These are phyloP conservation scores for Dactylorhiza incarnata DNA, from an alignment of 106 monocot genomes.

Conservation along the genomic window DNA sequence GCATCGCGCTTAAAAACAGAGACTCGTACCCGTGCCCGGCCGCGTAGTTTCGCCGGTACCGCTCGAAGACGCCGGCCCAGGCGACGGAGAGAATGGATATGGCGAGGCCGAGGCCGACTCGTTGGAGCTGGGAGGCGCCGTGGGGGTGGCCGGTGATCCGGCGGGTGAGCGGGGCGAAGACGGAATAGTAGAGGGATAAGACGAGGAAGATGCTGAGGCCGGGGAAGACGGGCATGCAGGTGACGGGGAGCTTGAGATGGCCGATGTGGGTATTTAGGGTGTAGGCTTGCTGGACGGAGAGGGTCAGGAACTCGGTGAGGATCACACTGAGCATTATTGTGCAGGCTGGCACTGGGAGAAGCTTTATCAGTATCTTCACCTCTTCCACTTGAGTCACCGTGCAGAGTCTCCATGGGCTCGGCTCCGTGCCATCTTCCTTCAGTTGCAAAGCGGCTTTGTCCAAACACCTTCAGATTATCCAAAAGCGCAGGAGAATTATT, in stretches of 20 bases:
- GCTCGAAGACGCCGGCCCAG: conserved; percentile 71
- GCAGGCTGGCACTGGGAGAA: conserved; percentile 68
- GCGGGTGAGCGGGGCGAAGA: conserved; percentile 62
- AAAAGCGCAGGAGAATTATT: background rate
- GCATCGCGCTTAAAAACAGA: conserved; percentile 65
- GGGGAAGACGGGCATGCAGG: conserved; percentile 88
- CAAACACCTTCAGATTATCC: conserved; percentile 33
- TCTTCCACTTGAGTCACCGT: conserved; percentile 95
- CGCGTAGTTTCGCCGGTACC: conserved; percentile 71
- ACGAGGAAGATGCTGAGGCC: conserved; percentile 72
- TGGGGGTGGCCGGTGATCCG: conserved; percentile 84
- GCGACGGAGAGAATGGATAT: conserved; percentile 70
- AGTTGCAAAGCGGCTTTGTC: conserved; percentile 82
- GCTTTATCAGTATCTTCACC: conserved; percentile 75
- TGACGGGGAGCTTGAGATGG: conserved; percentile 65
- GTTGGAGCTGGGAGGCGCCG: conserved; percentile 77
- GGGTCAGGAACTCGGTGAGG: conserved; percentile 76
- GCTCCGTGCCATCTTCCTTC: conserved; percentile 47
- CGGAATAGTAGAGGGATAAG: conserved; percentile 65
- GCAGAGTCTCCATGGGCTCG: conserved; percentile 75
- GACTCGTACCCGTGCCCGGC: conserved; percentile 40
- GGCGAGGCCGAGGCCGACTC: conserved; percentile 67
- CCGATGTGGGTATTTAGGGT: conserved; percentile 76
- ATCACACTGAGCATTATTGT: conserved; percentile 72
- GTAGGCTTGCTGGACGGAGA: conserved; percentile 89